Evolutionary conservation across 495 filamentous ascomycete species (phyloP), one percentile per base, ranked within the genome.

Genomic region (Parmelia sp.): DNA sequence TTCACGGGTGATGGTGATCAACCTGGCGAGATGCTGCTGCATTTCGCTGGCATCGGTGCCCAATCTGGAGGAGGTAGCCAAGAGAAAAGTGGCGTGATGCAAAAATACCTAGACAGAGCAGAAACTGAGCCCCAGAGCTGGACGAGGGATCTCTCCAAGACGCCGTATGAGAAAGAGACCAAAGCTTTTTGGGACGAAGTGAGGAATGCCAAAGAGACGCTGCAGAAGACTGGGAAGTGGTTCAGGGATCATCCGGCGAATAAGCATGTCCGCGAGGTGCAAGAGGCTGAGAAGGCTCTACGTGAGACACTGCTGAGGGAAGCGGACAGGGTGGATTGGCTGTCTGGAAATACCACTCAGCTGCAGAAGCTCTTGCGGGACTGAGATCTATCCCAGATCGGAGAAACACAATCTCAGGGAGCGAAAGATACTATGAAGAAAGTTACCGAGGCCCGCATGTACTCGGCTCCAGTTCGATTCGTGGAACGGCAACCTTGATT

Each of bases 1-100:
- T 53, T 55, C 45, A 53, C 49, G 3, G 33, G 19, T 4, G 49
- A 63, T n/a, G 61, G 61, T 21, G 61, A 63, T 35, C 45, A 63
- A 42, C 36, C 39, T 25, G 61, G 61, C 21, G 42, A 47, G 61
- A 47, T 63, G 29, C 25, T 63, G 27, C 27, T 63, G 19, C 61
- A 63, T 56, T 63, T 63, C 15, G 61, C 61, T 35, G 61, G 61
- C 12, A 56, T 63, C n/a, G 55, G 45, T 63, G 55, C 44, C 33
- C 31, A 55, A 27, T 42, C 33, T 47, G 36, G 33, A n/a, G 61
- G 45, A 21, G 49, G 61, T 7, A 63, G 45, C 10, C 27, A 49
- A 49, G 55, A 36, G 27, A 63, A 63, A 42, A 23, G 49, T 36
- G 61, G 27, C 14, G 25, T 36, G 9, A 63, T 63, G 61, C 49